These are phyloP conservation scores for Bruguiera gymnorhiza DNA, from an alignment of 345 rosid species.

Conservation along the genomic window DNA sequence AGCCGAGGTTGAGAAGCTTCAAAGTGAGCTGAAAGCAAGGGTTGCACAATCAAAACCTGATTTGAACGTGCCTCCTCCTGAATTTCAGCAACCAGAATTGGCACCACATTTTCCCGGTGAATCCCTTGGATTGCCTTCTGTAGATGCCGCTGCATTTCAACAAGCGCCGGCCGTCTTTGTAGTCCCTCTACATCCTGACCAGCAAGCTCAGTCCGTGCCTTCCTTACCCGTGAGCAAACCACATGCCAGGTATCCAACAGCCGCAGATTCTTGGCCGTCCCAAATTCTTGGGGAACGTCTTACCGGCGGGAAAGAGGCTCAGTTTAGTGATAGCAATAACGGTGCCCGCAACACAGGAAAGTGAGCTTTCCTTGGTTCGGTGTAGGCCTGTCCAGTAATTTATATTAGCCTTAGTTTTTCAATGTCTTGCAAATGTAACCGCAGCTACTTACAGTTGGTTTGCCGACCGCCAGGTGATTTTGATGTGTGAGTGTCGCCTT, in stretches of 20 bases:
- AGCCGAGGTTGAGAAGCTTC: slow-evolving; percentile 54
- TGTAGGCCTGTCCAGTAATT: not conserved
- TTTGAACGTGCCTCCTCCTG: slow-evolving; percentile 50
- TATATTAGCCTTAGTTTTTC: not conserved
- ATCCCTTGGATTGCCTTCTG: slow-evolving; percentile 22
- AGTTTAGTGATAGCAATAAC: slow-evolving; percentile 5
- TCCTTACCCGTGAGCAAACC: slow-evolving; percentile 68
- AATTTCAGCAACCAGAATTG: slow-evolving; percentile 40
- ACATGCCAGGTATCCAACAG: slow-evolving; percentile 74
- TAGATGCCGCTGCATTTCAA: slow-evolving; percentile 41
- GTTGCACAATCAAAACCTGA: slow-evolving; percentile 48
- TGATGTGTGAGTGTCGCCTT: too few relatives aligned
- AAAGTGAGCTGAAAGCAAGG: slow-evolving; percentile 47
- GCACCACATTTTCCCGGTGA: slow-evolving; percentile 32
- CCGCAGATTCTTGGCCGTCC: slow-evolving; percentile 78
- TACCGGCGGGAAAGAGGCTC: slow-evolving; percentile 15
- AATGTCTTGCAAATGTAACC: not conserved
- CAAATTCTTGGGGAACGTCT: slow-evolving; percentile 49
- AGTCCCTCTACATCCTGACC: slow-evolving; percentile 57
- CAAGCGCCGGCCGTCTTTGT: slow-evolving; percentile 58
- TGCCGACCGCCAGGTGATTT: too few relatives aligned
- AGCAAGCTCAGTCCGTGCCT: slow-evolving; percentile 35
- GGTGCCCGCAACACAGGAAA: not conserved
- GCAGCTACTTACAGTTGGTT: not conserved
- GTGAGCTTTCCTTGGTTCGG: not conserved